Evolutionary conservation across 257 asterid species (phyloP).

Genomic region (Penstemon newberryi): DNA sequence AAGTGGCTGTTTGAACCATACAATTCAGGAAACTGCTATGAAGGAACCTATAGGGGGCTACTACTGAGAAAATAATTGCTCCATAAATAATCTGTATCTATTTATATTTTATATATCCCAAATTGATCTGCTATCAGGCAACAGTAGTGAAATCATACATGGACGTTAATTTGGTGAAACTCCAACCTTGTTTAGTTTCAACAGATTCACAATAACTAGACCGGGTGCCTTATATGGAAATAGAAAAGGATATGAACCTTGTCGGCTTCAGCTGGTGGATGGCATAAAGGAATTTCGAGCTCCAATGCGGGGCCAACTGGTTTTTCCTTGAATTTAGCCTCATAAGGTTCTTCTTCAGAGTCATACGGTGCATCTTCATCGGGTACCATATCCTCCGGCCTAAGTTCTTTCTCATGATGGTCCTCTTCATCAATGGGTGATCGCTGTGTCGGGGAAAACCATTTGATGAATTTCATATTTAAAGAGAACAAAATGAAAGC

Average conservation of each 20-base stretch:
- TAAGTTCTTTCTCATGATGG: conserved; percentile 61
- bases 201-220: conserved; percentile 15
- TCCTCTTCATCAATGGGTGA: conserved; percentile 74
- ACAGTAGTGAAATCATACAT: background rate
- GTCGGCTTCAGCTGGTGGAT: conserved; percentile 76
- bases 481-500: conserved; percentile 4
- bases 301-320: conserved; percentile 94
- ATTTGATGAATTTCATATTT: conserved; percentile 16
- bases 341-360: conserved; percentile 86
- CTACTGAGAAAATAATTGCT: conserved; percentile 5
- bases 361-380: conserved; percentile 84
- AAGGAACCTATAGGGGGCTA: background rate
- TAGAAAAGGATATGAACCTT: conserved; percentile 47
- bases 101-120: background rate
- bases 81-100: background rate
- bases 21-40: conserved; percentile 14
- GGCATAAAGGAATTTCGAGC: conserved; percentile 82
- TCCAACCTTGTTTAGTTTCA: background rate
- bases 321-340: conserved; percentile 72
- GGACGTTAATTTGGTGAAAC: conserved; percentile 1
- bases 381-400: conserved; percentile 84
- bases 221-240: conserved; percentile 11
- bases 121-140: background rate
- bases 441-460: conserved; percentile 43
- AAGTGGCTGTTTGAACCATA: background rate